Evolutionary conservation across 495 filamentous ascomycete genomes (phyloP).

Genomic region (Aspergillus asperescens): DNA sequence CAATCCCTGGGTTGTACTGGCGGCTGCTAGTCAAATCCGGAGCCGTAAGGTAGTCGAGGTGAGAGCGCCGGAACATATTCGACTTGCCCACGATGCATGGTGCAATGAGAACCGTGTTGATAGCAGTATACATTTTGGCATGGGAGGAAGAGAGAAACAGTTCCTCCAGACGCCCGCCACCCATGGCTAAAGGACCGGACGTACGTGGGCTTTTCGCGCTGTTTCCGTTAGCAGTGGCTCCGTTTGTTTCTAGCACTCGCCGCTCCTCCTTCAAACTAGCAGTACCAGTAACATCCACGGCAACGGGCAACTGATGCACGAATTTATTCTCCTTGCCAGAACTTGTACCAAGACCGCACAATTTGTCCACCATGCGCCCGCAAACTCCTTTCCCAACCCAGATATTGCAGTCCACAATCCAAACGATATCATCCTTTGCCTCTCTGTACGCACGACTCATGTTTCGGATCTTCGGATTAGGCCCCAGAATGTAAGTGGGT

Average conservation of each 20-base stretch:
- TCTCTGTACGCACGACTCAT: constrained; percentile 95
- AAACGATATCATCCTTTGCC: constrained; percentile 84
- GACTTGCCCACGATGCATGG: constrained; percentile 96
- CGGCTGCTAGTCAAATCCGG: constrained; percentile 29
- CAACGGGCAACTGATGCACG: constrained; percentile 88
- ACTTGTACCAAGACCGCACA: constrained; percentile 58
- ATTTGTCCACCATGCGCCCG: constrained; percentile 78
- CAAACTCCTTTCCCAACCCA: constrained; percentile 79
- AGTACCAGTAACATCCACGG: constrained; percentile 60
- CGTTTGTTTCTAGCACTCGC: constrained; percentile 27
- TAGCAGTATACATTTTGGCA: constrained; percentile 97
- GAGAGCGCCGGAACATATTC: constrained; percentile 94
- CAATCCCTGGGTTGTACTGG: constrained; percentile 60
- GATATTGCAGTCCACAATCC: constrained; percentile 95
- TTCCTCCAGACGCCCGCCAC: constrained; percentile 87
- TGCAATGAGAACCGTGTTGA: constrained; percentile 86
- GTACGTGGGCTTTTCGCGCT: not conserved
- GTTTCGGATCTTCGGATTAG: constrained; percentile 97
- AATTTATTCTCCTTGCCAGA: constrained; percentile 73
- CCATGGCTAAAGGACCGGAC: constrained; percentile 33
- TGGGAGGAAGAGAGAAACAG: constrained; percentile 91
- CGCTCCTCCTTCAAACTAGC: constrained; percentile 32
- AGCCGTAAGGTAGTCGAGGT: constrained; percentile 75
- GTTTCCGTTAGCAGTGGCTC: not conserved
- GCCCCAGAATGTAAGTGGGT: constrained; percentile 62